Evolutionary conservation across 768 basidiomycete genomes (phyloP).

Genomic region (Phlebiopsis gigantea): DNA sequence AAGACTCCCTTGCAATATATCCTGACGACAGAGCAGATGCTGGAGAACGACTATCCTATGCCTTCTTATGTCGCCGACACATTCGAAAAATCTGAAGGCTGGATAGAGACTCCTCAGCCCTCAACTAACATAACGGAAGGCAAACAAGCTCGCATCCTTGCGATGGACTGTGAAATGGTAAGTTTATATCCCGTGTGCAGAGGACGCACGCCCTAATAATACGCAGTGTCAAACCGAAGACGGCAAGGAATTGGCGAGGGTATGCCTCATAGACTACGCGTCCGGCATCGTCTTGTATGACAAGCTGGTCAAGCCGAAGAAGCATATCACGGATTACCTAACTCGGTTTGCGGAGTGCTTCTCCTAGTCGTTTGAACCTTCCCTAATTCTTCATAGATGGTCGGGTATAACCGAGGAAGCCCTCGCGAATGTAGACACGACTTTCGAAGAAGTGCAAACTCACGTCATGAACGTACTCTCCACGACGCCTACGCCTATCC

Average conservation of each 20-base stretch:
- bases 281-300: constrained; percentile 78
- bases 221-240: constrained; percentile 83
- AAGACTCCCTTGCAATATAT: constrained; percentile 67
- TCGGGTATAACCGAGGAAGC: constrained; percentile 86
- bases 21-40: constrained; percentile 79
- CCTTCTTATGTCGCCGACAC: constrained; percentile 80
- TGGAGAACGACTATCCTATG: constrained; percentile 89
- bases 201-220: background rate
- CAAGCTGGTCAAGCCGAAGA: constrained; percentile 81
- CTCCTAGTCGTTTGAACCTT: background rate
- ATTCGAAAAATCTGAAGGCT: constrained; percentile 59
- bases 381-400: constrained; percentile 48
- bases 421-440: constrained; percentile 67
- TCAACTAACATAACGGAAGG: constrained; percentile 26
- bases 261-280: constrained; percentile 77
- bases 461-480: constrained; percentile 62
- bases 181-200: background rate
- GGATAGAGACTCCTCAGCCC: constrained; percentile 75
- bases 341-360: constrained; percentile 53
- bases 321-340: constrained; percentile 87
- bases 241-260: constrained; percentile 83
- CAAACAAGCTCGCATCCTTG: constrained; percentile 49
- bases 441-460: constrained; percentile 72
- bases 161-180: constrained; percentile 98
- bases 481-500: constrained; percentile 58